phyloP scores from a whole-genome alignment of 2,329 filamentous ascomycete species.

The Cercospora sojina region DNA sequence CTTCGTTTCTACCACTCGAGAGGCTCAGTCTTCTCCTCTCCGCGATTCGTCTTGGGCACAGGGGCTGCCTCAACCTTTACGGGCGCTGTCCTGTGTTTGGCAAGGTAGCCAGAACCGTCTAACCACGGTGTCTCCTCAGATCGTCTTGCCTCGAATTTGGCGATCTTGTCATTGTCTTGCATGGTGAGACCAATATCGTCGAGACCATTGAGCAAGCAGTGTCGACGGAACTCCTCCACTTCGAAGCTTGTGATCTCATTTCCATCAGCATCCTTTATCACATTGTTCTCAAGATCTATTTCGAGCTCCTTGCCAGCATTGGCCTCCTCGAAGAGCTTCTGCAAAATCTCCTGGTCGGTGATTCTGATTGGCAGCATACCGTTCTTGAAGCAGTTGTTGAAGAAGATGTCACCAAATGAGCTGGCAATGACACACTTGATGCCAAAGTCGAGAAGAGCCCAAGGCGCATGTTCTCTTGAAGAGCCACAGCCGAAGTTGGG shows the following conservation, averaged over 20 bases:
- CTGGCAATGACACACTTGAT: conserved; percentile 92
- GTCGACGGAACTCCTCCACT: conserved; percentile 89
- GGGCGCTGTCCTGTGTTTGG: conserved; percentile 54
- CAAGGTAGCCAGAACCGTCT: conserved; percentile 80
- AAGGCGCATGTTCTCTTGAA: conserved; percentile 92
- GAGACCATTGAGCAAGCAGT: conserved; percentile 88
- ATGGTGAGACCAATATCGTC: conserved; percentile 96
- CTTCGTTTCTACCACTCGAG: conserved; percentile 70
- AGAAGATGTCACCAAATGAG: conserved; percentile 89
- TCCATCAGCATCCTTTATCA: conserved; percentile 73
- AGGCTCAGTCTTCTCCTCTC: conserved; percentile 79
- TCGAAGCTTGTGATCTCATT: conserved; percentile 76
- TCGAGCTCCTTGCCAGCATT: conserved; percentile 79
- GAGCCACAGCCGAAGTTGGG: conserved; percentile 94
- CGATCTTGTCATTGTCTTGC: conserved; percentile 87
- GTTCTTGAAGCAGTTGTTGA: conserved; percentile 99
- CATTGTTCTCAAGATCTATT: conserved; percentile 81
- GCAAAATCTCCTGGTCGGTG: conserved; percentile 63
- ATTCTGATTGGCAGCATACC: conserved; percentile 91
- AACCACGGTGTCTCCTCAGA: conserved; percentile 83
- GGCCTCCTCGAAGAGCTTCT: conserved; percentile 73
- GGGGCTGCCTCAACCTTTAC: conserved; percentile 65
- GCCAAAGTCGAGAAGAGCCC: conserved; percentile 94
- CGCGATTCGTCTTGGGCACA: conserved; percentile 84
- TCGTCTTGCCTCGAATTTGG: conserved; percentile 74